A percentile compares a stretch with the other conserved stretches of the same genome.
phyloP scores from a whole-genome alignment of 2,329 filamentous ascomycete species.

The Colletotrichum abscissum region DNA sequence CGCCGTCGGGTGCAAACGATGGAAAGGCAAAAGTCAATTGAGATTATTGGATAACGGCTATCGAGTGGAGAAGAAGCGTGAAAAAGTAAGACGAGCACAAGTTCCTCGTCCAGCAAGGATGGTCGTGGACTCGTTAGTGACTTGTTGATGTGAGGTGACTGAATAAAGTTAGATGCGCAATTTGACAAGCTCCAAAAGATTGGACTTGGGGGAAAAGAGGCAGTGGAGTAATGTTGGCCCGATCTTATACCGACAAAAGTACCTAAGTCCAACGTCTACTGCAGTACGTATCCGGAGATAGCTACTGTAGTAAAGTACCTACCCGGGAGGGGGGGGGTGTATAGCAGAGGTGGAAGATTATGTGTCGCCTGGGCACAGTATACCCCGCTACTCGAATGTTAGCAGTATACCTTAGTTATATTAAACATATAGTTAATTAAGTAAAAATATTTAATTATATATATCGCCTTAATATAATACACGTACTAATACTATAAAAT shows the following conservation, averaged over 20 bases:
- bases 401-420: too few species aligned
- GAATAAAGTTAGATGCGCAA: background rate
- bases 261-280: background rate
- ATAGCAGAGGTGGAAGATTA: too few species aligned
- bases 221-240: conserved; percentile 20
- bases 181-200: background rate
- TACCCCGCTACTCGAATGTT: too few species aligned
- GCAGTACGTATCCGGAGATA: too few species aligned
- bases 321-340: too few species aligned
- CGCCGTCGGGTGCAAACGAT: too few species aligned
- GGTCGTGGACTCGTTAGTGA: background rate
- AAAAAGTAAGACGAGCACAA: conserved; percentile 6
- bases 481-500: too few species aligned
- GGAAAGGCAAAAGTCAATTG: conserved; percentile 16
- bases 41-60: background rate
- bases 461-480: too few species aligned
- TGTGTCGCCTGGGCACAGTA: too few species aligned
- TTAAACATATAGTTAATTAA: too few species aligned
- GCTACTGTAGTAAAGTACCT: too few species aligned
- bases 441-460: too few species aligned
- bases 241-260: conserved; percentile 34
- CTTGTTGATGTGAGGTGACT: background rate
- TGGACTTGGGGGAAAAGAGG: background rate
- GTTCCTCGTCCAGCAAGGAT: background rate
- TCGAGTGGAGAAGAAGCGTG: conserved; percentile 4